Conservation (phyloP, 2,329 filamentous ascomycete species). For the Neocatenulostroma microsporum region DNA sequence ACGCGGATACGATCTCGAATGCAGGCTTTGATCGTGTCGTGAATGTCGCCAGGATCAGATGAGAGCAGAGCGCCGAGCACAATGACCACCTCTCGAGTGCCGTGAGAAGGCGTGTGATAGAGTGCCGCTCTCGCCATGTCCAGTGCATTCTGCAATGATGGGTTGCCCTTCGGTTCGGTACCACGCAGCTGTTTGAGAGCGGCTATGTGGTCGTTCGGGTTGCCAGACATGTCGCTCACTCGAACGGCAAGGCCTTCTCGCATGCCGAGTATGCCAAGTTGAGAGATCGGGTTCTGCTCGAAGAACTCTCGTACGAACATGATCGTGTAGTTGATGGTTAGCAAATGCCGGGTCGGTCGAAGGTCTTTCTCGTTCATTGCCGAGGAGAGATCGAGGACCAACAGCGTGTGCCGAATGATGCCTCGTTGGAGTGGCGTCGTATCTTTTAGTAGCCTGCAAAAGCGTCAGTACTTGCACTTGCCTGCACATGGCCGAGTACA, state of each 20-base stretch:
- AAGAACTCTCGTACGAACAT: slow-evolving; percentile 93
- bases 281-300: slow-evolving; percentile 96
- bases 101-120: slow-evolving; percentile 89
- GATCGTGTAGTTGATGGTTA: slow-evolving; percentile 72
- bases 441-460: slow-evolving; percentile 68
- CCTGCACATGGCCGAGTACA: slow-evolving; percentile 1
- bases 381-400: slow-evolving; percentile 85
- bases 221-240: slow-evolving; percentile 84
- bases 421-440: slow-evolving; percentile 92
- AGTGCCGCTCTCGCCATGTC: slow-evolving; percentile 89
- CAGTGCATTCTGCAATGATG: slow-evolving; percentile 76
- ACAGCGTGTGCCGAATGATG: slow-evolving; percentile 91
- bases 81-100: slow-evolving; percentile 85
- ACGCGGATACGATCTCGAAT: slow-evolving; percentile 79
- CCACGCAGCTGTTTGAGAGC: slow-evolving; percentile 53
- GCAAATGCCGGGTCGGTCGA: slow-evolving; percentile 74
- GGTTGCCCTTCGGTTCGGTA: slow-evolving; percentile 43
- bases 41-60: slow-evolving; percentile 89
- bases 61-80: slow-evolving; percentile 86
- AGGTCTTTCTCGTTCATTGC: slow-evolving; percentile 96
- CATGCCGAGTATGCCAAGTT: slow-evolving; percentile 88
- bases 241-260: slow-evolving; percentile 79
- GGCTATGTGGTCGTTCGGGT: slow-evolving; percentile 79
- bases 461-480: slow-evolving; percentile 3
- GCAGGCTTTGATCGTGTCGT: slow-evolving; percentile 74